Evolutionary conservation across 2,329 filamentous ascomycete species (phyloP), one percentile per base, ranked within the genome.

Genomic region (Xylariales sp.): DNA sequence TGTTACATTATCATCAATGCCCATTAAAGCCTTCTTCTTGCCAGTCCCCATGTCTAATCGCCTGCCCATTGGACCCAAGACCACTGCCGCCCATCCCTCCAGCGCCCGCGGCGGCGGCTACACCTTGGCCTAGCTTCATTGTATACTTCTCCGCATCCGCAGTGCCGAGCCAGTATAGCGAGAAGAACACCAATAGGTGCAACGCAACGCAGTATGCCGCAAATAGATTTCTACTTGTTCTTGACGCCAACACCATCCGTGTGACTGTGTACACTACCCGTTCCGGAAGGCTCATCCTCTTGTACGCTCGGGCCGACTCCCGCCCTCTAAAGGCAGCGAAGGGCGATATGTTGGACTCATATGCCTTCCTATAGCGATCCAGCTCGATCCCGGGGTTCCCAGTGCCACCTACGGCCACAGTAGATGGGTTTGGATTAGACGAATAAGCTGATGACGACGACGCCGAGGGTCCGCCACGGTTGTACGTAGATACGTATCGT

Each of bases 291-390:
- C 91, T 95, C 94, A 99, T 97, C 49, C 94, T 89, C 76, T 94
- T 93, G 80, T 97, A 94, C 1, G 95, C 96, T 55, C 97, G 86
- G 6, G 93, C 91, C 45, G 92, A 94, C 81, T 99, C 97, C 59
- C 95, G 89, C n/a, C 95, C 94, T 52, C 95, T 87, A 83, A 99
- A 99, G 2, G 94, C 94, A 32, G 95, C 94, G 79, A 99, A 99
- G 0, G 96, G 96, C 10, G 94, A 97, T 56, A 99, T 91, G 76
- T 96, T 97, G 49, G 92, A 93, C 82, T 99, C 96, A 81, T 99
- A 99, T 10, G 94, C 93, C 65, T 93, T 91, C 69, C 92, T 89
- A 80, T 99, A 99, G 54, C 94, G 89, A 79, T 97, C 93, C 62
- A 96, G 84, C 14, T 90, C 89, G 61, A 91, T 86, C 4, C 89